Evolutionary conservation across 1,284 basidiomycete genomes (phyloP), one percentile per base, ranked within the genome.

Genomic region (Sanghuangporus weigelae): DNA sequence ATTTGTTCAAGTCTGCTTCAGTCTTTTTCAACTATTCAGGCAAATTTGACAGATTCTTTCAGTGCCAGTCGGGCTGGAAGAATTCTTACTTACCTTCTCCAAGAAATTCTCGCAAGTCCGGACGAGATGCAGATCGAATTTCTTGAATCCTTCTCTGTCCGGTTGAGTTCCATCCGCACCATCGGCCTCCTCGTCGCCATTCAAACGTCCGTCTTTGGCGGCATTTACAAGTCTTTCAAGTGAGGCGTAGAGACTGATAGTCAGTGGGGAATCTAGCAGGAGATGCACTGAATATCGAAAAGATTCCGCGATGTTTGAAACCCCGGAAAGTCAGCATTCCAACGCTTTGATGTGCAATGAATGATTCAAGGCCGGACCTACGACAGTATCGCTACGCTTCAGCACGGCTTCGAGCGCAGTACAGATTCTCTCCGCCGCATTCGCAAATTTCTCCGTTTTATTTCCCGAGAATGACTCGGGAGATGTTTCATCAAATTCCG

Each of bases 181-280:
- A 10, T 38, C 26, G n/a, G 26, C 12, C 16, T 3, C 36, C 35
- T 16, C 53, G 38, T 12, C 38, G 38, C 23, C 36, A 35, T 54
- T 16, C 19, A 31, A 31, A 26, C 7, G 3, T 7, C 12, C 49
- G 19, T n/a, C 26, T 26, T 53, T 11, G 23, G 63, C 36, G 21
- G 49, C 11, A 4, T 12, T 2, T 8, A 44, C 8, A 2, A 54
- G 44, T 8, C 48, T 55, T 40, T 42, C 42, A 14, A 65, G 49
- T 11, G 57, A 46, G 26, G 53, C 53, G 10, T 49, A n/a, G 38
- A 66, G 58, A 35, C 56, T 66, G 54, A 60, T 40, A 2, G 58
- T 66, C 39, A 60, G 14, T 10, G 65, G 65, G 11, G 56, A 65
- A 19, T 49, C 31, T 21, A 62, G 26, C 14, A 65, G 8, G 50